A percentile compares a stretch with the other conserved stretches of the same genome.
Evolutionary conservation across 2,329 filamentous ascomycete genomes (phyloP).

Genomic region (Fusarium nanum): DNA sequence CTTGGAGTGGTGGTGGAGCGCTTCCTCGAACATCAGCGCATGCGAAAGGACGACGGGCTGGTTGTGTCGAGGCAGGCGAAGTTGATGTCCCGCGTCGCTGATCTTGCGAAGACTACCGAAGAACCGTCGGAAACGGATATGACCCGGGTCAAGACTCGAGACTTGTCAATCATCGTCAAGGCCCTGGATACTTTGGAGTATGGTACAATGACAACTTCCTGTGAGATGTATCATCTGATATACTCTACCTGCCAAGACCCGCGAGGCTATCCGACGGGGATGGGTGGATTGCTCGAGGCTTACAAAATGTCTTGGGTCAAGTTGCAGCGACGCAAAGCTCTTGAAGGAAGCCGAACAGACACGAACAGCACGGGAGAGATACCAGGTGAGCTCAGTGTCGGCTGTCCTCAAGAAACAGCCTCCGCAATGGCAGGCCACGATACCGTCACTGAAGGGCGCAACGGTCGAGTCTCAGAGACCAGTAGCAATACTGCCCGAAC

Average conservation of each 20-base stretch:
- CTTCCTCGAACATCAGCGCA: neutral
- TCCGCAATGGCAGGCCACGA: too few species aligned
- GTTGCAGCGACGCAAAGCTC: accelerated
- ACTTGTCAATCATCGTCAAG: neutral
- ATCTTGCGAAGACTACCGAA: accelerated
- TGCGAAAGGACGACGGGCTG: accelerated
- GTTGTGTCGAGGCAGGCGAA: neutral
- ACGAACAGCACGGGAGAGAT: accelerated
- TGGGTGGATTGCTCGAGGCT: neutral
- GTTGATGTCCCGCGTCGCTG: neutral
- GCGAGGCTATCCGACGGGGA: accelerated
- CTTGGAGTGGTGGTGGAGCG: neutral
- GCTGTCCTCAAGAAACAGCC: too few species aligned
- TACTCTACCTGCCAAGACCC: neutral
- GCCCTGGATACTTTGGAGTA: neutral
- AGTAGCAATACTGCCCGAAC: too few species aligned
- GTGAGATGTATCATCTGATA: neutral
- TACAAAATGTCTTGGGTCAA: neutral
- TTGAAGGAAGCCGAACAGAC: accelerated
- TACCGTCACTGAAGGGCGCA: neutral
- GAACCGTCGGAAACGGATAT: accelerated
- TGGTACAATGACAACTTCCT: neutral
- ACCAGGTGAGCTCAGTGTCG: neutral
- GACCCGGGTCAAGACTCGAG: neutral
- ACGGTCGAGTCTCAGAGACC: neutral